phyloP scores from a whole-genome alignment of 2,329 filamentous ascomycete species.

The Venturia effusa region DNA sequence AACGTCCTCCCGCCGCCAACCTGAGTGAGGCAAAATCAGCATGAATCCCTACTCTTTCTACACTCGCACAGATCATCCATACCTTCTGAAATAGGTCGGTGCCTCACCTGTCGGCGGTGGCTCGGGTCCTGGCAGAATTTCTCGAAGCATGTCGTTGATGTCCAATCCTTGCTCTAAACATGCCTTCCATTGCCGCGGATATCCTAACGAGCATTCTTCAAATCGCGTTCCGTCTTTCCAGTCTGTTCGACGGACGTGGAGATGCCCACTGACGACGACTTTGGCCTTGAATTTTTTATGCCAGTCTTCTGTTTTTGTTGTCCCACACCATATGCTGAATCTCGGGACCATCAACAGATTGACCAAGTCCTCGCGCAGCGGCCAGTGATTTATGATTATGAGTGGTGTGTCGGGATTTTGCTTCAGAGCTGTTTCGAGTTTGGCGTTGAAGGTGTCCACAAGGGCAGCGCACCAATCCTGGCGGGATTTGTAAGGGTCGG shows the following conservation, averaged over 20 bases:
- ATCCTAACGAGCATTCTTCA: constrained; percentile 37
- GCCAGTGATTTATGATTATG: constrained; percentile 37
- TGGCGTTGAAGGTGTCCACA: constrained; percentile 29
- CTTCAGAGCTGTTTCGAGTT: constrained; percentile 25
- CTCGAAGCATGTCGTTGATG: constrained; percentile 34
- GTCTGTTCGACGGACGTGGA: constrained; percentile 36
- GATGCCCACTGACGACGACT: constrained; percentile 35
- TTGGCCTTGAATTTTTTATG: constrained; percentile 35
- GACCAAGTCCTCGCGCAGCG: constrained; percentile 33
- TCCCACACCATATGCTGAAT: constrained; percentile 38
- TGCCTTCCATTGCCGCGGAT: constrained; percentile 36
- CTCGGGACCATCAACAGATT: constrained; percentile 31
- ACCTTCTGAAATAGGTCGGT: constrained; percentile 17
- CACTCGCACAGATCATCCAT: constrained; percentile 3
- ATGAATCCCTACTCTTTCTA: background rate
- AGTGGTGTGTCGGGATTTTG: constrained; percentile 24
- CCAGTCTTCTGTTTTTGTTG: constrained; percentile 36
- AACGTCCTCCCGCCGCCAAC: background rate
- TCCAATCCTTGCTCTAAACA: constrained; percentile 31
- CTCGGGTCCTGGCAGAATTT: constrained; percentile 33
- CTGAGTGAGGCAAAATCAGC: constrained; percentile 1
- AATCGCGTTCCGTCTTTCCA: constrained; percentile 35
- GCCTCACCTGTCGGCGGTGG: constrained; percentile 20
- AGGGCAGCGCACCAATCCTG: constrained; percentile 35
- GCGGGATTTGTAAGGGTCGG: constrained; percentile 32